Evolutionary conservation across 2,329 filamentous ascomycete genomes (phyloP).

Genomic region (Aspergillus aculeatus): DNA sequence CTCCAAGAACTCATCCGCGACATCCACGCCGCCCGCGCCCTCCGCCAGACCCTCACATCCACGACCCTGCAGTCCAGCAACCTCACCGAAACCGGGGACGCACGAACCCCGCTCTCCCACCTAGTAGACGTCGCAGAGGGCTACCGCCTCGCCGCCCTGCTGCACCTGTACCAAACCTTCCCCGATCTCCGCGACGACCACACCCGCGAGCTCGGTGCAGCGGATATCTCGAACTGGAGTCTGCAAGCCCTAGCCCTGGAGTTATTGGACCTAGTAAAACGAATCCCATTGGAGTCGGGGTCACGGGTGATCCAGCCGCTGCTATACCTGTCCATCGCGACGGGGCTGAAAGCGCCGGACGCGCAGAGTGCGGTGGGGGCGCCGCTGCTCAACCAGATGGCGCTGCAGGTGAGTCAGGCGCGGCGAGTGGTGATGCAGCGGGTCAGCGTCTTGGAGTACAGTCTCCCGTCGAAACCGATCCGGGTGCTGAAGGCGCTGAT

Average conservation of each 20-base stretch:
- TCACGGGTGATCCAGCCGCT: not conserved
- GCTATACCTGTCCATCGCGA: not conserved
- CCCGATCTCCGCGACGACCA: not conserved
- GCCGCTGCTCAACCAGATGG: not conserved
- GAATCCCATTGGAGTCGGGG: not conserved
- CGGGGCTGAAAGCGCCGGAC: not conserved
- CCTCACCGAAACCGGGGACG: not conserved
- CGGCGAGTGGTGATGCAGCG: not conserved
- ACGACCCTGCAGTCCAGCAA: not conserved
- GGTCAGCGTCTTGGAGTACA: not conserved
- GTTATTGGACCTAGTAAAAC: not conserved
- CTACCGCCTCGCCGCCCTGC: not conserved
- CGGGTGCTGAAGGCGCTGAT: not conserved
- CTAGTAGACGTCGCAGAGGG: not conserved
- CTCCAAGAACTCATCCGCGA: not conserved
- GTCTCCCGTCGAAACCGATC: not conserved
- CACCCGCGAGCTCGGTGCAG: not conserved
- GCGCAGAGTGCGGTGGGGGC: not conserved
- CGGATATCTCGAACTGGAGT: not conserved
- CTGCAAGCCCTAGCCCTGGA: not conserved
- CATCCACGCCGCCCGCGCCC: not conserved
- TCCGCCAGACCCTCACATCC: not conserved
- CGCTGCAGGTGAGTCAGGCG: not conserved
- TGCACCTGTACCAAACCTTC: slow-evolving; percentile 1
- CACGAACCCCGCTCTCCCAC: not conserved